Percentiles rank a stretch among this genome's conserved stretches.
Evolutionary conservation across 73 alveolate genomes (phyloP).

Genomic region (Chromera velia): DNA sequence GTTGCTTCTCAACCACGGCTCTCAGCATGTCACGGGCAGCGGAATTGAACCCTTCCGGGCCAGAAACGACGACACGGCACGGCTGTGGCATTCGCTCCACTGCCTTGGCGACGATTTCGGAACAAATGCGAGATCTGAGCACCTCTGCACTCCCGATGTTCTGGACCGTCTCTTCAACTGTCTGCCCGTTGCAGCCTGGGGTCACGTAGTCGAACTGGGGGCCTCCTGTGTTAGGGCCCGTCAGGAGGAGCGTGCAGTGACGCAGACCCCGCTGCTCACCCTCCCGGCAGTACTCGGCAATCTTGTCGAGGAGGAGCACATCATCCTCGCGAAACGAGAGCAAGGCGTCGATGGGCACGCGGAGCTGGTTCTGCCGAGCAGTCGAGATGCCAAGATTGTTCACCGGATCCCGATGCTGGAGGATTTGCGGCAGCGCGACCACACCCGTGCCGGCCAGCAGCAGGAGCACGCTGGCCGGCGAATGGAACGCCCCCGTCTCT

Average conservation of each 20-base stretch:
- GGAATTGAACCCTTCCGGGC: not conserved
- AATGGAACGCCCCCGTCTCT: not conserved
- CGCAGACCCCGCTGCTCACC: not conserved
- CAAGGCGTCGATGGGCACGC: not conserved
- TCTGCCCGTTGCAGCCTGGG: too few species aligned
- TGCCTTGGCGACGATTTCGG: too few species aligned
- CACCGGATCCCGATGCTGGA: conserved; percentile 1
- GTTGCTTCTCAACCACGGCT: too few species aligned
- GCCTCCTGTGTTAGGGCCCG: too few species aligned
- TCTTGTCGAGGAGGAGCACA: not conserved
- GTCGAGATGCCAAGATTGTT: not conserved
- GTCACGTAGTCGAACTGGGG: too few species aligned
- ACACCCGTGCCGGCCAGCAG: conserved; percentile 29
- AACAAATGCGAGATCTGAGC: too few species aligned
- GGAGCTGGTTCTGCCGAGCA: not conserved
- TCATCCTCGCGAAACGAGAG: not conserved
- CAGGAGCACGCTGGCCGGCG: conserved; percentile 12
- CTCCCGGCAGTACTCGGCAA: not conserved
- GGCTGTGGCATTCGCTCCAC: too few species aligned
- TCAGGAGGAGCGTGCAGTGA: not conserved
- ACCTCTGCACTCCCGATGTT: too few species aligned
- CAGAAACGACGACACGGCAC: conserved; percentile 1
- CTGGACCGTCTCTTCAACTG: too few species aligned
- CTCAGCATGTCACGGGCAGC: too few species aligned
- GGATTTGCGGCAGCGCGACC: conserved; percentile 3